phyloP scores from a whole-genome alignment of 1,284 basidiomycete species.

The Kalmanozyma brasiliensis region DNA sequence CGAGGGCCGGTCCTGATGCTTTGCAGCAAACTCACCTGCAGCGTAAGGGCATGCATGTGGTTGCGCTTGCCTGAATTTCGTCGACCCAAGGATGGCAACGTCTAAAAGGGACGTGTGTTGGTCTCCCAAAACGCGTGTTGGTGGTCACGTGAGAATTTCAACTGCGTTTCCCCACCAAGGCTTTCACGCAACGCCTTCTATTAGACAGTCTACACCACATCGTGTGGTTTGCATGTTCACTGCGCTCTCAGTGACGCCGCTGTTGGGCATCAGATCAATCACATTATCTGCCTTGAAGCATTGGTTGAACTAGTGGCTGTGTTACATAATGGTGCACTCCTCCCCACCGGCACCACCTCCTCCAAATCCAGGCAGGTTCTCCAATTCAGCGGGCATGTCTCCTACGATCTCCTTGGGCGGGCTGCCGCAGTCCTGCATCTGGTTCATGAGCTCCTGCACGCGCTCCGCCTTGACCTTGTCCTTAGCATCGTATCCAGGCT shows the following conservation, averaged over 20 bases:
- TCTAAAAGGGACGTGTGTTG: slow-evolving; percentile 36
- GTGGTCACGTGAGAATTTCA: slow-evolving; percentile 22
- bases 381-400: slow-evolving; percentile 78
- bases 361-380: slow-evolving; percentile 50
- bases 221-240: too few relatives aligned
- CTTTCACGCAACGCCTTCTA: slow-evolving; percentile 1
- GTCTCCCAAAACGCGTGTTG: slow-evolving; percentile 25
- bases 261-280: neutral
- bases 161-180: slow-evolving; percentile 5
- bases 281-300: too few relatives aligned
- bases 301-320: too few relatives aligned
- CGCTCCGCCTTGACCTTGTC: slow-evolving; percentile 72
- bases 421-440: slow-evolving; percentile 87
- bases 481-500: slow-evolving; percentile 72
- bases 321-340: slow-evolving; percentile 63
- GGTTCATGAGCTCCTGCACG: slow-evolving; percentile 79
- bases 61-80: too few relatives aligned
- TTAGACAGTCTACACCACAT: slow-evolving; percentile 14
- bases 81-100: too few relatives aligned
- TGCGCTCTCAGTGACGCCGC: neutral
- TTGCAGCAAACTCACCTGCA: too few relatives aligned
- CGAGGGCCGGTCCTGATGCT: too few relatives aligned
- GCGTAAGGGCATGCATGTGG: too few relatives aligned
- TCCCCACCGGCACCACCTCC: slow-evolving; percentile 42
- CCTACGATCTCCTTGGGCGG: slow-evolving; percentile 93